Evolutionary conservation across 768 basidiomycete species (phyloP).

Genomic region (Kwoniella dendrophila): DNA sequence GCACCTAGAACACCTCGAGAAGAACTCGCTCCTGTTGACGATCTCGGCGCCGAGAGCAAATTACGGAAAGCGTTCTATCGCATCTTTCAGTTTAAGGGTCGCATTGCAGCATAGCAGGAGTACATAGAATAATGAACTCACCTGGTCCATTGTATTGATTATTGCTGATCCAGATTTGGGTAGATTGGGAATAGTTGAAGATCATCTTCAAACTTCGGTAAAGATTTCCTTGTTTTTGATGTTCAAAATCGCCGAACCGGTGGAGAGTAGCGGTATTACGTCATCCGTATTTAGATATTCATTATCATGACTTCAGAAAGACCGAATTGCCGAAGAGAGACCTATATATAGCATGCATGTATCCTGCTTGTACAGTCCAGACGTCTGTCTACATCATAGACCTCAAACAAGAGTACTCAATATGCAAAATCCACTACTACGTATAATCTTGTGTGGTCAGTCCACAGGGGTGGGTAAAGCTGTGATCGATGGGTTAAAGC

Average conservation of each 20-base stretch:
- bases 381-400: background rate
- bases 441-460: constrained; percentile 3
- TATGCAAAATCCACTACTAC: constrained; percentile 3
- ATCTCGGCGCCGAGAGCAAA: constrained; percentile 25
- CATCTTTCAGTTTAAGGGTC: background rate
- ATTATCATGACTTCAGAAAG: too few relatives aligned
- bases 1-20: constrained; percentile 16
- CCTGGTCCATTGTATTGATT: background rate
- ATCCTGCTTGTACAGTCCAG: background rate
- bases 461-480: constrained; percentile 2
- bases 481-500: background rate
- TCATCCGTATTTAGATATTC: too few relatives aligned
- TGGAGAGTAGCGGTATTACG: too few relatives aligned
- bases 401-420: background rate
- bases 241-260: too few relatives aligned
- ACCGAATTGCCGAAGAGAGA: too few relatives aligned
- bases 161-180: too few relatives aligned
- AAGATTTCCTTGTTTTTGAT: background rate
- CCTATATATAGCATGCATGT: too few relatives aligned
- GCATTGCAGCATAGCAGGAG: background rate
- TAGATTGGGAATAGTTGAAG: too few relatives aligned
- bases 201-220: background rate
- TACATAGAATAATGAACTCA: background rate
- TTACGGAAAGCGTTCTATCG: constrained; percentile 31
- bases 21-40: constrained; percentile 5